phyloP scores from a whole-genome alignment of 257 asterid genomes.

The Capsicum rhomboideum region DNA sequence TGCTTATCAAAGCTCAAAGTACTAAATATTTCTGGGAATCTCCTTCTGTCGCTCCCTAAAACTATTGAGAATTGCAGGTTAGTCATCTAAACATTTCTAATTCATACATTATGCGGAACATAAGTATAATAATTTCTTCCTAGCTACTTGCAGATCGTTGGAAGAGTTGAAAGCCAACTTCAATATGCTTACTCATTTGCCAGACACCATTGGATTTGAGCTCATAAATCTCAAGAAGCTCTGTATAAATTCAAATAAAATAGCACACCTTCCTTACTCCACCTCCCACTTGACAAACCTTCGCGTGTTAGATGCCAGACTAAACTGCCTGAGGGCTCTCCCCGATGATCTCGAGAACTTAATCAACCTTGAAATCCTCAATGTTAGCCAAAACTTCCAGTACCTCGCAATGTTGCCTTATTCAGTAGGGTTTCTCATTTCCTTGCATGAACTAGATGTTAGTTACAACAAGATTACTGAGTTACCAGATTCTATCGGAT shows the following conservation, averaged over 20 bases:
- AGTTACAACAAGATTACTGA: conserved; percentile 65
- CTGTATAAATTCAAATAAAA: conserved; percentile 68
- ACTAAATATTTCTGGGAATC: conserved; percentile 71
- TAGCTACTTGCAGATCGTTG: conserved; percentile 42
- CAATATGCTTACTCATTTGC: conserved; percentile 60
- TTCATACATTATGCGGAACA: background rate
- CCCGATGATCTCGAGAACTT: conserved; percentile 86
- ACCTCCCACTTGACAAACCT: conserved; percentile 78
- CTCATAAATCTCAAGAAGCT: conserved; percentile 56
- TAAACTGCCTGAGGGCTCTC: conserved; percentile 71
- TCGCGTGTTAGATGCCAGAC: conserved; percentile 62
- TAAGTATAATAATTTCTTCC: background rate
- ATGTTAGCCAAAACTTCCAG: conserved; percentile 83
- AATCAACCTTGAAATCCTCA: conserved; percentile 58
- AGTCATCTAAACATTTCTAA: background rate
- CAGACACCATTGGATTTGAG: conserved; percentile 81
- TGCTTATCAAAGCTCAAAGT: conserved; percentile 73
- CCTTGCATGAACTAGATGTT: conserved; percentile 65
- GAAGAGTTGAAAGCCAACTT: conserved; percentile 80
- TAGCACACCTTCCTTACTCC: conserved; percentile 59
- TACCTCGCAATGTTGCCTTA: conserved; percentile 53
- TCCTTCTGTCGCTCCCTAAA: conserved; percentile 53
- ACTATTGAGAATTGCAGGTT: conserved; percentile 88
- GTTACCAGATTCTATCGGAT: conserved; percentile 70
- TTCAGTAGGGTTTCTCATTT: conserved; percentile 74